These are phyloP conservation scores for Penicillium hordei DNA, from an alignment of 2,329 filamentous ascomycete species.

Conservation along the genomic window DNA sequence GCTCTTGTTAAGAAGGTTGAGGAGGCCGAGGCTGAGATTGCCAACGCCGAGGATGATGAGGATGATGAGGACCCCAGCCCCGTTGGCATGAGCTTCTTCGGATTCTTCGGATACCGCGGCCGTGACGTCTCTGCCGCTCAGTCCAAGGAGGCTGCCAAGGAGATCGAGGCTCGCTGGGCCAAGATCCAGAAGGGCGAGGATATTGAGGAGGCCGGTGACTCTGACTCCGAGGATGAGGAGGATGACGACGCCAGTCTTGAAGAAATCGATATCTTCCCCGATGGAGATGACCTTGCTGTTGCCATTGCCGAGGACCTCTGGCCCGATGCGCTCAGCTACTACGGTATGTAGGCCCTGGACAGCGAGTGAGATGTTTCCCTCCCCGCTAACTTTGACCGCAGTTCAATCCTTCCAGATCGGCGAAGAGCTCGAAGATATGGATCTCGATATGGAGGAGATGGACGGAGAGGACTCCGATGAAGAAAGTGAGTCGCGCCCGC, in stretches of 20 bases:
- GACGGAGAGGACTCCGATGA: slow-evolving; percentile 46
- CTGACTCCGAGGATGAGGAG: slow-evolving; percentile 51
- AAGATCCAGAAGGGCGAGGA: slow-evolving; percentile 53
- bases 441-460: slow-evolving; percentile 63
- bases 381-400: slow-evolving; percentile 45
- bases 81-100: slow-evolving; percentile 76
- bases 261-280: slow-evolving; percentile 81
- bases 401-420: slow-evolving; percentile 71
- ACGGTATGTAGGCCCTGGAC: slow-evolving; percentile 61
- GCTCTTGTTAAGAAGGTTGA: slow-evolving; percentile 54
- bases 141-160: slow-evolving; percentile 60
- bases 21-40: slow-evolving; percentile 19
- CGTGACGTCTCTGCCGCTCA: slow-evolving; percentile 71
- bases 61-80: slow-evolving; percentile 49
- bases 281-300: slow-evolving; percentile 78
- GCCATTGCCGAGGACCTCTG: slow-evolving; percentile 83
- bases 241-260: slow-evolving; percentile 63
- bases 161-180: slow-evolving; percentile 59
- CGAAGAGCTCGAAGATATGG: slow-evolving; percentile 56
- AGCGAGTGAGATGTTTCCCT: not conserved
- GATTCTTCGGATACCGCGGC: slow-evolving; percentile 80
- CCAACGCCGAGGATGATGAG: slow-evolving; percentile 35
- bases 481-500: slow-evolving; percentile 52
- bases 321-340: slow-evolving; percentile 86
- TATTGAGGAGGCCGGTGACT: slow-evolving; percentile 44